These are phyloP conservation scores for Lathyrus oleraceus DNA, from an alignment of 306 rosid genomes.

Conservation along the genomic window DNA sequence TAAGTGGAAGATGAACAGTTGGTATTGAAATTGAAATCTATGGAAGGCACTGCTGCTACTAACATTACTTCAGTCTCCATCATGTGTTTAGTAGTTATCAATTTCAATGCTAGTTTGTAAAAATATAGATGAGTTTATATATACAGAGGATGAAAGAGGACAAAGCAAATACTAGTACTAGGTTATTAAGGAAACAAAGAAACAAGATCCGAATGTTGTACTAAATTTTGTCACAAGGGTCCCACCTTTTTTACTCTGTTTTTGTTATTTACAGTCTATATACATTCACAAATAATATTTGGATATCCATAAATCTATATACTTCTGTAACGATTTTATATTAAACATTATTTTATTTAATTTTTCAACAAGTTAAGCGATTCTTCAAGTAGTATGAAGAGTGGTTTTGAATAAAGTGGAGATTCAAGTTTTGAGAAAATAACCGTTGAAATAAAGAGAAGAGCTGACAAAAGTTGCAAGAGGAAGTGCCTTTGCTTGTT, in stretches of 20 bases:
- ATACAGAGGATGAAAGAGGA: not conserved
- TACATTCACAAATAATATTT: too few species aligned
- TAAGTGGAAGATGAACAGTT: constrained; percentile 77
- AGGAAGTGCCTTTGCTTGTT: not conserved
- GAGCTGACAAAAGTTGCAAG: constrained; percentile 17
- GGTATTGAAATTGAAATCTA: constrained; percentile 68
- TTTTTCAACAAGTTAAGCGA: too few species aligned
- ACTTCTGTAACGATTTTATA: too few species aligned
- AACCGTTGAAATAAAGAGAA: constrained; percentile 33
- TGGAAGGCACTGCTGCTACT: constrained; percentile 33
- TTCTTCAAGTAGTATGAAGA: too few species aligned
- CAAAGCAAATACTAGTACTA: not conserved
- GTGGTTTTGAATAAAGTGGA: not conserved
- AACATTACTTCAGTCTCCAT: constrained; percentile 43
- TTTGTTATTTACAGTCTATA: too few species aligned
- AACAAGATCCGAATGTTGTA: not conserved
- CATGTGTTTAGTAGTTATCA: not conserved
- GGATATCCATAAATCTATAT: too few species aligned
- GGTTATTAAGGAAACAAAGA: not conserved
- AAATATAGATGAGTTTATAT: constrained; percentile 21
- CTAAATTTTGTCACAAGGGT: not conserved
- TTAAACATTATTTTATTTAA: too few species aligned
- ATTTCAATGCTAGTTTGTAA: constrained; percentile 5
- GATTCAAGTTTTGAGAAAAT: constrained; percentile 31
- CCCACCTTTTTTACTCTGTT: not conserved